These are phyloP conservation scores for Podospora pseudocomata DNA, from an alignment of 495 filamentous ascomycete genomes.

Conservation along the genomic window DNA sequence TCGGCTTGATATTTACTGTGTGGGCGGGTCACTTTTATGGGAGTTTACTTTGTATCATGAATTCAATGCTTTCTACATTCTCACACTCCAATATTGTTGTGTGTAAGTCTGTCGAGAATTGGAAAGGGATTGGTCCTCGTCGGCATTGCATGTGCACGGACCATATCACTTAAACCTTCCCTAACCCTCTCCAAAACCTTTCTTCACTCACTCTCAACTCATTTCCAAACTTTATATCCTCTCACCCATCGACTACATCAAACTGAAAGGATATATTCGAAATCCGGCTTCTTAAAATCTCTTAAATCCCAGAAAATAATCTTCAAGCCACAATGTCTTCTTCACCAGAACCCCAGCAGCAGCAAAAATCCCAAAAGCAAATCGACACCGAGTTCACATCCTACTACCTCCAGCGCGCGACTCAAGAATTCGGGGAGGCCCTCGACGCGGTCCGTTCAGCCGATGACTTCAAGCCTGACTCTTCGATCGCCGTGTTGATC, in stretches of 20 bases:
- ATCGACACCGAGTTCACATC: constrained; percentile 51
- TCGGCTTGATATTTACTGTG: neutral
- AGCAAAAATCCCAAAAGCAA: constrained; percentile 35
- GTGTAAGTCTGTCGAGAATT: neutral
- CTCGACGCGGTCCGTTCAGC: constrained; percentile 62
- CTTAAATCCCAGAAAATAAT: neutral
- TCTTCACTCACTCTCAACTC: neutral
- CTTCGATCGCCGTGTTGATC: constrained; percentile 51
- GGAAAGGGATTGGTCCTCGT: neutral
- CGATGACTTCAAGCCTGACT: constrained; percentile 60
- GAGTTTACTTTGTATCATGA: neutral
- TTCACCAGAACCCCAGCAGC: constrained; percentile 5
- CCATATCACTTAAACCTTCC: neutral
- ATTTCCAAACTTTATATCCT: neutral
- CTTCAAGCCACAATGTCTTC: neutral
- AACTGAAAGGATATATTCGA: neutral
- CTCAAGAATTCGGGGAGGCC: constrained; percentile 67
- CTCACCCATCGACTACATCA: neutral
- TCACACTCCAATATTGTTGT: neutral
- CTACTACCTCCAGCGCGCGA: constrained; percentile 62
- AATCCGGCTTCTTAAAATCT: too few species aligned
- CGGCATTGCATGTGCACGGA: neutral
- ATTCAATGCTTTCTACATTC: neutral
- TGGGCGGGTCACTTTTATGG: neutral
- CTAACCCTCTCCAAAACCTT: neutral